Evolutionary conservation across 1,284 basidiomycete genomes (phyloP).

Genomic region (Mycena citricolor): DNA sequence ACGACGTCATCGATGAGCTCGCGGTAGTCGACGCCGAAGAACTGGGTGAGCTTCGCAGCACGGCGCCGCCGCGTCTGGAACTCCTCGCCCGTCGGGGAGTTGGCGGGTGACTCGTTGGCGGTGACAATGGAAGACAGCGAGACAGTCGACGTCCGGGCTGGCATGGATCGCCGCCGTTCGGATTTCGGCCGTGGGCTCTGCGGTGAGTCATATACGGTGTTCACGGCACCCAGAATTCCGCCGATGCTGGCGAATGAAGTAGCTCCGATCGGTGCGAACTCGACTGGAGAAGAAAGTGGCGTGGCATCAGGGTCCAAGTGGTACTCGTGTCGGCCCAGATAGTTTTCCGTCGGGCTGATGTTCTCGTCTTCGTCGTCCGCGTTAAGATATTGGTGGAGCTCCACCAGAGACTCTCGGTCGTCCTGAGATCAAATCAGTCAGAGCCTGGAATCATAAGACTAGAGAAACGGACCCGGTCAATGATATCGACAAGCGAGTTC

Average conservation of each 20-base stretch:
- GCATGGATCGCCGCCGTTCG: slow-evolving; percentile 69
- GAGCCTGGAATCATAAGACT: slow-evolving; percentile 3
- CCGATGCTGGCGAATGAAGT: too few relatives aligned
- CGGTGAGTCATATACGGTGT: too few relatives aligned
- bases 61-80: slow-evolving; percentile 71
- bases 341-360: too few relatives aligned
- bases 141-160: slow-evolving; percentile 58
- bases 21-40: slow-evolving; percentile 81
- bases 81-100: slow-evolving; percentile 40
- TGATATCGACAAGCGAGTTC: slow-evolving; percentile 72
- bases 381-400: slow-evolving; percentile 69
- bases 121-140: slow-evolving; percentile 44
- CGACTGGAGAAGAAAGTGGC: slow-evolving; percentile 22
- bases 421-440: slow-evolving; percentile 47
- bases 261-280: slow-evolving; percentile 29
- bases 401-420: slow-evolving; percentile 68
- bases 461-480: slow-evolving; percentile 60
- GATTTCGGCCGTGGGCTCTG: slow-evolving; percentile 42
- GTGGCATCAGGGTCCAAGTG: too few relatives aligned
- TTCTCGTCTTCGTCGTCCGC: slow-evolving; percentile 30
- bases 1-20: slow-evolving; percentile 73
- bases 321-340: too few relatives aligned
- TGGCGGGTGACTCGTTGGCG: slow-evolving; percentile 37
- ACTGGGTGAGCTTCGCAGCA: slow-evolving; percentile 77
- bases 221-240: too few relatives aligned